Evolutionary conservation across 257 asterid genomes (phyloP).

Genomic region (Solanum chilense): DNA sequence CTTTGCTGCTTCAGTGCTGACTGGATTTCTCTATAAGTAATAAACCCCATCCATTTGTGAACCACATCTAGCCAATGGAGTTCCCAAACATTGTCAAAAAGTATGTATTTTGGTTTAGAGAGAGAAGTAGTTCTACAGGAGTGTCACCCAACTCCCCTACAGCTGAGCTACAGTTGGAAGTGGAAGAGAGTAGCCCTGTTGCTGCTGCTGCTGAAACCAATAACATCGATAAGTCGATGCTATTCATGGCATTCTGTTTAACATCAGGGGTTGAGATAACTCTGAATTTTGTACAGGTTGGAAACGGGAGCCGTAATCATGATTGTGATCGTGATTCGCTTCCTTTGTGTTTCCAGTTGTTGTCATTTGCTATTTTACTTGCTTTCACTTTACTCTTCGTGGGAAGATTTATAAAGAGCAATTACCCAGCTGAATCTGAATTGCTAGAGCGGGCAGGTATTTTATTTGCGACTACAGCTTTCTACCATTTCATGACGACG

Average conservation of each 20-base stretch:
- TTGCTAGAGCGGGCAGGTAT: neutral
- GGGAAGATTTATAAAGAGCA: neutral
- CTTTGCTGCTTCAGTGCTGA: neutral
- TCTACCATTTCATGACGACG: neutral
- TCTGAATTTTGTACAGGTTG: neutral
- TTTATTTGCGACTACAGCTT: neutral
- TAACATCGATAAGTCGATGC: neutral
- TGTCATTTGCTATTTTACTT: neutral
- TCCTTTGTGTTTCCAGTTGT: neutral
- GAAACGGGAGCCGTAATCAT: neutral
- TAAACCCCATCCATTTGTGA: no score
- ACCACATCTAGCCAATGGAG: neutral
- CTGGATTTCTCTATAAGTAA: neutral
- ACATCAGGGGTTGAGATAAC: neutral
- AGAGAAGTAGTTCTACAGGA: neutral
- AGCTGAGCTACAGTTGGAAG: neutral
- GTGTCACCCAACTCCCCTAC: neutral
- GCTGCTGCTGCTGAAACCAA: neutral
- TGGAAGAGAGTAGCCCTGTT: neutral
- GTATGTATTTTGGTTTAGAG: neutral
- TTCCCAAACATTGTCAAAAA: neutral
- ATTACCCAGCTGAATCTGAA: neutral
- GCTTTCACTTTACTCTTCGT: neutral
- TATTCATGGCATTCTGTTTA: neutral
- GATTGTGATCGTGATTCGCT: neutral